Evolutionary conservation across 2,329 filamentous ascomycete genomes (phyloP), one percentile per base, ranked within the genome.

Genomic region (Diaporthe nobilis): DNA sequence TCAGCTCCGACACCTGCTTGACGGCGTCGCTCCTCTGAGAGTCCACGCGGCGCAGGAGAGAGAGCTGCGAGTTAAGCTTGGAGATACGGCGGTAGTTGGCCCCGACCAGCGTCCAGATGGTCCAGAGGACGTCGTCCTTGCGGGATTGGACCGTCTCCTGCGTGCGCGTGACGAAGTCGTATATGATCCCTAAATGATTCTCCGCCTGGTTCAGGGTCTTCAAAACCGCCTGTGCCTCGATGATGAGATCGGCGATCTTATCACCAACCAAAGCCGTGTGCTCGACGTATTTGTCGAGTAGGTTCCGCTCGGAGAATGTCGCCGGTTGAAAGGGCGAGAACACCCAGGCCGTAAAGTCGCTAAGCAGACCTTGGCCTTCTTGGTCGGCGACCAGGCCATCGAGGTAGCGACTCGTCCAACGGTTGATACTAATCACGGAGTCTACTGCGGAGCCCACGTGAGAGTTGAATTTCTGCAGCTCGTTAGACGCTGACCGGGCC

Each of bases 361-460:
- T 88, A 31, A 88, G 28, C 71, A 79, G 77, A 8, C 80, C 79
- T n/a, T 77, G 75, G n/a, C 76, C 47, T 28, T 77, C 80, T 86
- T 39, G 80, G 80, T 88, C 84, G 10, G 84, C 76, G 0, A 86
- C 86, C n/a, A 94, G 86, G 10, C 90, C 90, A 79, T 93, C 89
- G 63, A 95, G 89, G 61, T 93, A 91, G 22, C 91, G 88, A 65
- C 92, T 89, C 0, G 94, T 96, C 93, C 93, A 95, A 73, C 90
- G 90, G 80, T 95, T 95, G 74, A 94, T 94, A 77, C 88, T 90
- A 76, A 96, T 92, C 68, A 96, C 92, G 49, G 90, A 90, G 80
- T 96, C 94, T 49, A 96, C 92, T 1, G 93, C 92, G 15, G 91
- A 89, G 6, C 93, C 93, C 78, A 96, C 92, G 79, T 93, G 92